These are phyloP conservation scores for Sporobolomyces pararoseus DNA, from an alignment of 768 basidiomycete genomes.

Conservation along the genomic window DNA sequence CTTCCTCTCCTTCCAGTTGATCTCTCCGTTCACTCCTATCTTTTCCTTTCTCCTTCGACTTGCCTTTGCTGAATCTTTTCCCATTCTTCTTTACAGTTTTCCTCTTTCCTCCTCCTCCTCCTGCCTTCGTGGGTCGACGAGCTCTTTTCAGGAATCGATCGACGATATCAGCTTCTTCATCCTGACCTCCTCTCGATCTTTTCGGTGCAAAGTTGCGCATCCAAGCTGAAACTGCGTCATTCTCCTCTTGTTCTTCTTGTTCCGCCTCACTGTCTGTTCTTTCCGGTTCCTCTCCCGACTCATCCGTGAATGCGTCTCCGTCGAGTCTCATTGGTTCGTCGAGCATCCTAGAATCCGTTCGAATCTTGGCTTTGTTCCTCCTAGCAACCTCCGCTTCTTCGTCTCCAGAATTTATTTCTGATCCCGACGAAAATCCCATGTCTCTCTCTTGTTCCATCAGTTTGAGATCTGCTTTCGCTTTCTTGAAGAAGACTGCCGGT, in stretches of 20 bases:
- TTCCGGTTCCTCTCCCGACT: conserved; percentile 20
- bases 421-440: conserved; percentile 6
- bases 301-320: conserved; percentile 32
- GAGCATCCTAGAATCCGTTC: background rate
- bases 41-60: background rate
- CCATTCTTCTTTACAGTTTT: background rate
- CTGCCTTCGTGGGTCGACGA: background rate
- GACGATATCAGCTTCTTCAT: conserved; percentile 34
- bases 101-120: background rate
- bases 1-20: background rate
- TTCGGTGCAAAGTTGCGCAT: conserved; percentile 28
- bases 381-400: conserved; percentile 18
- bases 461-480: conserved; percentile 40
- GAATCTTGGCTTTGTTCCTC: conserved; percentile 13
- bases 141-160: conserved; percentile 40
- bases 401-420: conserved; percentile 38
- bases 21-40: background rate
- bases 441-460: conserved; percentile 42
- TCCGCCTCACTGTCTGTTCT: conserved; percentile 7
- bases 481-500: conserved; percentile 44
- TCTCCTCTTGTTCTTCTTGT: conserved; percentile 15
- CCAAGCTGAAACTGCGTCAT: conserved; percentile 38
- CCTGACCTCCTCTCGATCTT: background rate
- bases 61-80: background rate
- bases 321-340: conserved; percentile 28